Base-by-base conservation (phyloP, 1,284 basidiomycete genomes). In the Ceratobasidium sp. region DNA sequence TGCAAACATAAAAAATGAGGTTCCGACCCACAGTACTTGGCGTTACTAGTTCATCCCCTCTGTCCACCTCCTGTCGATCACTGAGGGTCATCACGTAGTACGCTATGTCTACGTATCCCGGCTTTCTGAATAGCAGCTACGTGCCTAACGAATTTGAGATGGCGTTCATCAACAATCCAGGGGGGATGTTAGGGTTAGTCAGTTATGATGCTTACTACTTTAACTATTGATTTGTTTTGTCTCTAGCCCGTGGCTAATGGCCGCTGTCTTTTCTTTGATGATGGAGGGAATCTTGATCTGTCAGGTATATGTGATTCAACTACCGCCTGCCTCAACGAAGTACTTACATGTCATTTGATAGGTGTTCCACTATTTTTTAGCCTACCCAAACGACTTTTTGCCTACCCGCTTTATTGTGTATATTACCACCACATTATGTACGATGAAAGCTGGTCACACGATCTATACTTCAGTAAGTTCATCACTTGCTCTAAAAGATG, bases 71-170 rank as follows among this genome's bases (percentile, higher is more conserved):
- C n/a, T n/a, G n/a, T n/a, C n/a, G n/a, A n/a, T n/a, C n/a, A n/a
- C n/a, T n/a, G n/a, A n/a, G n/a, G n/a, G n/a, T n/a, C n/a, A n/a
- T n/a, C n/a, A n/a, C n/a, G n/a, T n/a, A n/a, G n/a, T 17, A 15
- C 65, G 24, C 45, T 36, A 67, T 67, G 65, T 56, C 65, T 31
- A 67, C 65, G 17, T 67, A 67, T 56, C 65, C 65, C 1, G 65
- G 65, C n/a, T 67, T 67, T n/a, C 51, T 67, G 2, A 67, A 67
- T 36, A 67, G 65, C 36, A 56, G 45, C 65, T 67, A 67, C 50
- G 56, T 7, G 33, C 65, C 65, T 7, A 5, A 7, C 11, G n/a
- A 31, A n/a, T 2, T n/a, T 15, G 65, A 67, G 65, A 22, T 67
- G 51, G 50, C 51, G 45, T 67, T 54, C 51, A 67, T 67, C 65